Base-by-base conservation (phyloP, 108 stramenopile genomes). In the Seminavis robusta region DNA sequence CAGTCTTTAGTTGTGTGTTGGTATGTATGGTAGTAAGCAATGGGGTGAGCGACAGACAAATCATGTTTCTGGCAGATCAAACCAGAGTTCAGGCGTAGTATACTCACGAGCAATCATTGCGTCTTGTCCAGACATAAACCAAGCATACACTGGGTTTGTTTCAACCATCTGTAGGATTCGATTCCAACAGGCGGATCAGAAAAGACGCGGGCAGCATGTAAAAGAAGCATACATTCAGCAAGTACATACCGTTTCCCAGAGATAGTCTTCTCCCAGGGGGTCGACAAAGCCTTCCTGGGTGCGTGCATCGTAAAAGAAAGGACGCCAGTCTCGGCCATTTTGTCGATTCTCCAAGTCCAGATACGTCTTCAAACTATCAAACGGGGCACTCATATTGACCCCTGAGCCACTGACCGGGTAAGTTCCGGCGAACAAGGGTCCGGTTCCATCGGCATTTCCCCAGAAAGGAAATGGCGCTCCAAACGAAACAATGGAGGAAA, bases 381-480 rank as follows among this genome's bases (percentile, higher is more conserved):
- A 9, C 13, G 52, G 23, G 15, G 67, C 74, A 10, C 45, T 44
- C 59, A 76, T 40, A 33, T 70, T 60, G 3, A 76, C 27, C 25
- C 75, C 75, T 29, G 66, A 67, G 17, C 75, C 75, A 57, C 57
- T 33, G 7, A 70, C 55, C 13, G 75, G 75, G 21, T 25, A 53
- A n/a, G 37, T 66, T 1, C 62, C 62, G 15, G 31, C 39, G 11
- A 74, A 63, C 27, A 74, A 37, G 41, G 2, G 24, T 15, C 67
- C 67, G 28, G 45, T 48, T 33, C 51, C 66, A 62, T 62, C 41
- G 0, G 25, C 34, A 0, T 59, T 34, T 1, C 66, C 49, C 61
- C 61, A 75, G n/a, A 76, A 69, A 1, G 75, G 75, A 24, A 71
- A 64, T 3, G 75, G 69, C 20, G 33, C 25, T 15, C 75, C 69